Base-by-base conservation (phyloP, 164 flowering plant genomes). In the Brasenia schreberi region DNA sequence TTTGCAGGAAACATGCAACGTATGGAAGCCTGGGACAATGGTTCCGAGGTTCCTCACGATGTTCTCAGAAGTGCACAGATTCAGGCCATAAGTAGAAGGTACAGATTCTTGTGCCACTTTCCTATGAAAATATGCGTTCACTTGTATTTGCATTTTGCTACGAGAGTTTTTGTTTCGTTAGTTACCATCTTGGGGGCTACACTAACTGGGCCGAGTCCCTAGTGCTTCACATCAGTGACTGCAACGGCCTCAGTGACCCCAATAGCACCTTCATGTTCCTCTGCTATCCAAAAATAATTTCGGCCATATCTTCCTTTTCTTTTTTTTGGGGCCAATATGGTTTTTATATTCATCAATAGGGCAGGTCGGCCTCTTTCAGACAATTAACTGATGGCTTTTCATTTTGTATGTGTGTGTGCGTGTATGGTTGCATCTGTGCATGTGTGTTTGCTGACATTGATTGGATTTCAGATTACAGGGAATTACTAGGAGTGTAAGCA, bases 1-100 rank as follows among this genome's bases (percentile, higher is more conserved):
- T 80, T 83, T 39, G 89, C 88, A 56, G 75, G 70, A 59, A 62
- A 83, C 53, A 64, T 71, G 2, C 74, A 74, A 19, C 81, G 89
- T 42, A 76, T 85, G 76, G 82, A 84, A 59, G 75, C 85, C 44
- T 88, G 91, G 96, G 78, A 84, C 12, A 86, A 89, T 62, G 91
- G 87, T 18, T 73, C 80, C 67, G 67, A 66, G 43, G 72, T 70
- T 12, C 87, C 90, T 66, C 73, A 78, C 65, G 91, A 90, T 69
- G 75, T 86, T 56, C 75, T 92, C 49, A 79, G 91, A 74, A 83
- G 82, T 67, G 98, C 93, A 77, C 98, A 90, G 72, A 85, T 92
- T 62, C 82, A 88, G 61, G 96, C 96, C 71, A 86, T 92, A 58
- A 81, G 88, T 69, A 81, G 98, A 82, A 89, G 98, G 98, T 89